phyloP scores from a whole-genome alignment of 2,329 filamentous ascomycete species.

The Aspergillus ochraceoroseus region DNA sequence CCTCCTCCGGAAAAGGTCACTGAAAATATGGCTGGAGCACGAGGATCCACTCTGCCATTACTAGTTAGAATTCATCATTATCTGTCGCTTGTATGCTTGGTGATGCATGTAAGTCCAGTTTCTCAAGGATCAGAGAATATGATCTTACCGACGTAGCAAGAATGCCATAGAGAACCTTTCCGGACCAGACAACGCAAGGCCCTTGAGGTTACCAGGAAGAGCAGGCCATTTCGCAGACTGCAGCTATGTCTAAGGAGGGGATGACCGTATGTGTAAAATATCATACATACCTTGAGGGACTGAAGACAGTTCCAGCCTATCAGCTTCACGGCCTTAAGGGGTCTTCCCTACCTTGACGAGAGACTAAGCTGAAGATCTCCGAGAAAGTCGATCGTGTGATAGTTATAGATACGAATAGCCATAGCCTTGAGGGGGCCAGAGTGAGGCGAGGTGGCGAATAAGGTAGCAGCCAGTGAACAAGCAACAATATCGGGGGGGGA shows the following conservation, averaged over 20 bases:
- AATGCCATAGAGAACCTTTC: neutral
- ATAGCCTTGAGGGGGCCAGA: constrained; percentile 12
- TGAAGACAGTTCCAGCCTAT: neutral
- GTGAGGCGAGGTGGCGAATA: constrained; percentile 17
- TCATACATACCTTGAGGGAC: neutral
- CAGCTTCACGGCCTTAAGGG: neutral
- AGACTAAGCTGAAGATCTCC: constrained; percentile 5
- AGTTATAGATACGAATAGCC: constrained; percentile 4
- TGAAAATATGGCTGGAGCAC: constrained; percentile 2
- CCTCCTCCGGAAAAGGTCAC: neutral
- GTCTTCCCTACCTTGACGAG: neutral
- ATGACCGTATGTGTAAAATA: neutral
- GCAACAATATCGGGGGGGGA: neutral
- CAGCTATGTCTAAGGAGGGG: neutral
- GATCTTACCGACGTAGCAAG: neutral
- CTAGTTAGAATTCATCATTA: neutral
- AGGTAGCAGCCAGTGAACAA: constrained; percentile 2
- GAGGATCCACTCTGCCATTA: neutral
- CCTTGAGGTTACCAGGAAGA: neutral
- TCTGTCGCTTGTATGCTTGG: neutral
- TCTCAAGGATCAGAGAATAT: neutral
- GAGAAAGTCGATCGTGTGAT: constrained; percentile 4
- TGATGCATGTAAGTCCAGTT: constrained; percentile 1
- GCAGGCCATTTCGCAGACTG: neutral
- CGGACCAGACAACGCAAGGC: neutral